Percentiles rank a stretch among this genome's conserved stretches.
Evolutionary conservation across 805 yeast genomes (phyloP).

Genomic region (Spathaspora passalidarum): DNA sequence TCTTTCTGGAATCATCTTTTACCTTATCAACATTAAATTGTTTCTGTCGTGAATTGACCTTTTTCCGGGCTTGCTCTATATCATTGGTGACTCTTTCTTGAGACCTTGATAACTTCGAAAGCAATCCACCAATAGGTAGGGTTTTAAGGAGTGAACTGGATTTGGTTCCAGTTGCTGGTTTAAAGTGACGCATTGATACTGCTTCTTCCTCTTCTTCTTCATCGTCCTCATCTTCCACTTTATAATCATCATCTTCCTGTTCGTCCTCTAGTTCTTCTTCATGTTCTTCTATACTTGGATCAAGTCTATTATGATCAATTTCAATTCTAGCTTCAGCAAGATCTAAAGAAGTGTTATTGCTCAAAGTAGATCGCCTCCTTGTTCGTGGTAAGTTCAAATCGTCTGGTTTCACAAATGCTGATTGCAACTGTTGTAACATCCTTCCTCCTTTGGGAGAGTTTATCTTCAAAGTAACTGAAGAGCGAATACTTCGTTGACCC

Average conservation of each 20-base stretch:
- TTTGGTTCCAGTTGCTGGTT: neutral
- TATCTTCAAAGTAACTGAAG: neutral
- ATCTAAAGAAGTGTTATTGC: neutral
- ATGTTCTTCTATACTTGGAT: neutral
- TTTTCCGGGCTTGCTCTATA: neutral
- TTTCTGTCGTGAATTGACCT: neutral
- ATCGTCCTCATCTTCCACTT: neutral
- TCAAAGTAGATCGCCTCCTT: conserved; percentile 5
- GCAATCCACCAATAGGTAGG: neutral
- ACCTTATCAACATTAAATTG: neutral
- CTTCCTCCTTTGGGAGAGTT: neutral
- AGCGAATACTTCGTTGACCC: conserved; percentile 25
- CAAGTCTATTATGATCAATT: neutral
- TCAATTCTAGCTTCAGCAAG: neutral
- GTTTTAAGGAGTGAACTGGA: neutral
- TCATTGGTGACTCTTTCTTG: neutral
- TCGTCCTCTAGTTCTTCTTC: too few species aligned
- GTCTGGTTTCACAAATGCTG: conserved; percentile 21
- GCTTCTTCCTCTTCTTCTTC: neutral
- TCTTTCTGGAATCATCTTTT: neutral
- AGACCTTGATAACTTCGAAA: neutral
- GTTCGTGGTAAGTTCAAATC: conserved; percentile 13
- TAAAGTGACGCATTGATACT: neutral
- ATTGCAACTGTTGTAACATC: conserved; percentile 12
- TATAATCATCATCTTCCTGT: neutral